Conservation (phyloP, 257 asterid genomes). For the Capsicum pubescens region DNA sequence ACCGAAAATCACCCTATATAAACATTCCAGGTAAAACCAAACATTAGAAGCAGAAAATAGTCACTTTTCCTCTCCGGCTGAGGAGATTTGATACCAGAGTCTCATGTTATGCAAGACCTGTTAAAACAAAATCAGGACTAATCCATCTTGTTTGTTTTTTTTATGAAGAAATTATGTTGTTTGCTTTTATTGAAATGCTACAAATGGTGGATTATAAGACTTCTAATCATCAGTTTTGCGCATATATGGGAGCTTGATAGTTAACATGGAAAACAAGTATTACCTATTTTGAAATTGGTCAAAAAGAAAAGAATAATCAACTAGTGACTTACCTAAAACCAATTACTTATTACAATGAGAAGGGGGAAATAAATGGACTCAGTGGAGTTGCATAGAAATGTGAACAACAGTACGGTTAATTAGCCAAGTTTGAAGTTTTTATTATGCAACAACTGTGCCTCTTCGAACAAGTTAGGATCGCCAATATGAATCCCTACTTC, state of each 20-base stretch:
- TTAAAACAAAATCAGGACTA: neutral
- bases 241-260: neutral
- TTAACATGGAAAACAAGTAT: neutral
- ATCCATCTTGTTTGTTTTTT: neutral
- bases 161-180: neutral
- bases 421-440: neutral
- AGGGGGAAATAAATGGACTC: slow-evolving; percentile 4
- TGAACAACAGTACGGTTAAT: neutral
- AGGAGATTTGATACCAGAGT: slow-evolving; percentile 15
- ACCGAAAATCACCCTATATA: neutral
- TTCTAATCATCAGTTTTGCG: slow-evolving; percentile 8
- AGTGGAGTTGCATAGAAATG: neutral
- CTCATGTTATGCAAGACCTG: neutral
- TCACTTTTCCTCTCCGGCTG: neutral
- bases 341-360: neutral
- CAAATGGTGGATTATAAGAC: neutral
- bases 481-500: neutral
- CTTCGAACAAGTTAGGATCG: neutral
- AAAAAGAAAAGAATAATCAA: slow-evolving; percentile 14
- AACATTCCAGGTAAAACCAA: neutral
- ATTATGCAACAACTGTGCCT: neutral
- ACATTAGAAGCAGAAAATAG: neutral
- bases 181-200: neutral
- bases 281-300: slow-evolving; percentile 11
- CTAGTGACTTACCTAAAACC: neutral